phyloP scores from a whole-genome alignment of 108 stramenopile genomes.

The Chaetoceros tenuissimus region DNA sequence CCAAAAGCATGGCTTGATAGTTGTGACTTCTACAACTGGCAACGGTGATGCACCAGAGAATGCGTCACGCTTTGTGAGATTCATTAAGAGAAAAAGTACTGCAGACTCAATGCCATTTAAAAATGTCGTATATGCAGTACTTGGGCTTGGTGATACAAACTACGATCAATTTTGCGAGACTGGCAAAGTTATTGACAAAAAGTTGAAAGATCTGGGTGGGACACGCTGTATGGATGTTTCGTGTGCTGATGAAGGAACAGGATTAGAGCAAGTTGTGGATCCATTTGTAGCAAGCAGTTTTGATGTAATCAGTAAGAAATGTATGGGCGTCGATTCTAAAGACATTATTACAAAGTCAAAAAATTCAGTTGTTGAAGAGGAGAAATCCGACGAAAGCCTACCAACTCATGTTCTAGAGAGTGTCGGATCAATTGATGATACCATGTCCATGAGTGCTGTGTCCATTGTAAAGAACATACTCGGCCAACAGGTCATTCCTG shows the following conservation, averaged over 20 bases:
- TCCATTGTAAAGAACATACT: not conserved
- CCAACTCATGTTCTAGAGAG: constrained; percentile 1
- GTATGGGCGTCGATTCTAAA: constrained; percentile 17
- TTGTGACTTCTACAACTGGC: constrained; percentile 82
- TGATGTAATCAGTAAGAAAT: constrained; percentile 30
- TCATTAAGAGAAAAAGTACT: constrained; percentile 47
- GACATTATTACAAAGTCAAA: no score
- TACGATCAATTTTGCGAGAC: constrained; percentile 81
- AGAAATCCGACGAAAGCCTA: constrained; percentile 2
- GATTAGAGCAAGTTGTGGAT: constrained; percentile 82
- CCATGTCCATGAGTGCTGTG: not conserved
- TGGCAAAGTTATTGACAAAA: constrained; percentile 55
- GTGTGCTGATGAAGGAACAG: constrained; percentile 85
- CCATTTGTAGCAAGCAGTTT: constrained; percentile 51
- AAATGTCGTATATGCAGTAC: constrained; percentile 46
- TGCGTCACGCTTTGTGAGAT: constrained; percentile 58
- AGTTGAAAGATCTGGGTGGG: constrained; percentile 66
- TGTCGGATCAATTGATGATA: not conserved
- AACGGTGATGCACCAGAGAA: constrained; percentile 90
- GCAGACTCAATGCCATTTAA: constrained; percentile 30
- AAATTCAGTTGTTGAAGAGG: not conserved
- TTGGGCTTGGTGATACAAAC: constrained; percentile 84
- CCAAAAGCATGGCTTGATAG: constrained; percentile 48
- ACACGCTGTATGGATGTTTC: constrained; percentile 27
- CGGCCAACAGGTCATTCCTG: not conserved